Evolutionary conservation across 2,329 filamentous ascomycete species (phyloP).

Genomic region (Hypomyces rosellus): DNA sequence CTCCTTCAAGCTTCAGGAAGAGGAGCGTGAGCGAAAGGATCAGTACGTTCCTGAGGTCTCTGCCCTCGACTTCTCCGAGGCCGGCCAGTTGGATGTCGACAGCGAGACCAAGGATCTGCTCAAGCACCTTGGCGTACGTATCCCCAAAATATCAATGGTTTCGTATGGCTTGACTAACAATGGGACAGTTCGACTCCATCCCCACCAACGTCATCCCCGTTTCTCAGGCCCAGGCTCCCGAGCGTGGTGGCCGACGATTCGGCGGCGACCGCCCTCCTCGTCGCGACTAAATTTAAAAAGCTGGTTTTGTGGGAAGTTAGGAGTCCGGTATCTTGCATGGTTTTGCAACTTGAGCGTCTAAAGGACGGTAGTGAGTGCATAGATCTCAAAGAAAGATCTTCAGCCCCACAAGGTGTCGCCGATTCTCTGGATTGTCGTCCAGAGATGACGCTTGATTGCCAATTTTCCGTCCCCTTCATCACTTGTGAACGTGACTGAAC

Average conservation of each 20-base stretch:
- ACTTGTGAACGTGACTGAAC: constrained; percentile 23
- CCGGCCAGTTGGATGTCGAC: constrained; percentile 90
- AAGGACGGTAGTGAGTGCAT: constrained; percentile 49
- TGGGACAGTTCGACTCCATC: constrained; percentile 82
- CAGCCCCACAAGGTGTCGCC: constrained; percentile 77
- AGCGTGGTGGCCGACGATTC: constrained; percentile 73
- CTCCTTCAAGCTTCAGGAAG: constrained; percentile 99
- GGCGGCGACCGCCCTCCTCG: constrained; percentile 53
- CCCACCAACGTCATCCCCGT: constrained; percentile 93
- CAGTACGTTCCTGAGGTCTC: constrained; percentile 99
- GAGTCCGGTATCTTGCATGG: constrained; percentile 39
- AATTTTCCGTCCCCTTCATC: constrained; percentile 38
- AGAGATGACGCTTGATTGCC: constrained; percentile 91
- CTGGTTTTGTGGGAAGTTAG: constrained; percentile 27
- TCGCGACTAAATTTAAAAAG: constrained; percentile 30
- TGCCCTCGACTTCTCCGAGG: constrained; percentile 96
- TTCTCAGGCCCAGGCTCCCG: constrained; percentile 76
- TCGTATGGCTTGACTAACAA: background rate
- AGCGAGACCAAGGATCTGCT: constrained; percentile 97
- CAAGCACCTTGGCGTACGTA: constrained; percentile 96
- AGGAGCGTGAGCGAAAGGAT: constrained; percentile 99
- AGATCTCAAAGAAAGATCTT: constrained; percentile 56
- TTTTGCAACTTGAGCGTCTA: constrained; percentile 48
- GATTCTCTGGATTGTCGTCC: constrained; percentile 54
- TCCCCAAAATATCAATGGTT: background rate